Conservation (phyloP, 1,284 basidiomycete genomes). For the Ustilago nuda region DNA sequence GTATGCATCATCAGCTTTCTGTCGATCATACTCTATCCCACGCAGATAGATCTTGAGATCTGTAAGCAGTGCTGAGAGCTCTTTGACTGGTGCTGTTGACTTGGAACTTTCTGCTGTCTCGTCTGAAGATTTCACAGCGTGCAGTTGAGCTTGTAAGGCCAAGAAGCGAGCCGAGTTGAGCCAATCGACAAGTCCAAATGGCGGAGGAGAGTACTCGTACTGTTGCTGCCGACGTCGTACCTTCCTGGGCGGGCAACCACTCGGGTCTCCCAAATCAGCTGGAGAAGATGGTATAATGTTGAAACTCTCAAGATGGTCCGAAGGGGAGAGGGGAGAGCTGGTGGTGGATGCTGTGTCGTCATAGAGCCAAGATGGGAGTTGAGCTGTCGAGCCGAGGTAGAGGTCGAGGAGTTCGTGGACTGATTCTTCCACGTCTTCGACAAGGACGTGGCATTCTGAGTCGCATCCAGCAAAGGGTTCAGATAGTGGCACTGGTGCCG, state of each 20-base stretch:
- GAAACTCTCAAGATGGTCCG: slow-evolving; percentile 33
- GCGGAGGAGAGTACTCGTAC: slow-evolving; percentile 53
- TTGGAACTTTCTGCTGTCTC: neutral
- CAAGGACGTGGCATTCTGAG: slow-evolving; percentile 7
- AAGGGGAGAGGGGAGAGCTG: slow-evolving; percentile 45
- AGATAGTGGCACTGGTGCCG: slow-evolving; percentile 21
- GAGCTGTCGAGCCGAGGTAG: slow-evolving; percentile 30
- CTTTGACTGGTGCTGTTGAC: slow-evolving; percentile 31
- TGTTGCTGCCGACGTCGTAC: slow-evolving; percentile 29
- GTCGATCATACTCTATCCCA: slow-evolving; percentile 49
- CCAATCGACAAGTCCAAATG: slow-evolving; percentile 49
- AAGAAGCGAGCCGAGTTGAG: slow-evolving; percentile 32
- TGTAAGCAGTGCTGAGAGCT: slow-evolving; percentile 36
- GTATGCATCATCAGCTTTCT: slow-evolving; percentile 31
- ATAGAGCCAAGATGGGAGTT: slow-evolving; percentile 41
- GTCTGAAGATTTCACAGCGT: neutral
- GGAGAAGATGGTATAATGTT: slow-evolving; percentile 32
- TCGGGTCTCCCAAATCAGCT: slow-evolving; percentile 17
- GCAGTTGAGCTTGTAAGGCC: slow-evolving; percentile 18
- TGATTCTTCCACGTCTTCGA: slow-evolving; percentile 55
- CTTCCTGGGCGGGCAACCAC: neutral
- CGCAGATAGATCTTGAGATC: slow-evolving; percentile 55
- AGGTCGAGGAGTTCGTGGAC: slow-evolving; percentile 54
- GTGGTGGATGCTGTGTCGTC: slow-evolving; percentile 28
- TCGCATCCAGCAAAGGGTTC: slow-evolving; percentile 31